Base-by-base conservation (phyloP, 148 eudicot species). In the Bassia scoparia region DNA sequence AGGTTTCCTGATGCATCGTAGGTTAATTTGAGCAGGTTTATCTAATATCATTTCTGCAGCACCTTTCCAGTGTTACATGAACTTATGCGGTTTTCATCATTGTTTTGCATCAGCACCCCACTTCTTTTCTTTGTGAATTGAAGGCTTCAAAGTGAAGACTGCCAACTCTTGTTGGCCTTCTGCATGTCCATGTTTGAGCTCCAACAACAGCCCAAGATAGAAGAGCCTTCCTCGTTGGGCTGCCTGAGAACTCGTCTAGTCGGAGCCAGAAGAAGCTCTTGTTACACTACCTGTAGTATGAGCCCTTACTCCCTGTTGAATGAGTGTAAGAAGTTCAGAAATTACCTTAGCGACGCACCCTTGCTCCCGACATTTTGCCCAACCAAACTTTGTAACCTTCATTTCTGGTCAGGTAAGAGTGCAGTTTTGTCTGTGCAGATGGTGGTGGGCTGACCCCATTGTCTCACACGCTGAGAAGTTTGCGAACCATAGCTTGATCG, bases 401-500 rank as follows among this genome's bases (percentile, higher is more conserved):
- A 80, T n/a, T n/a, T 80, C 44, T 76, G 69, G 30, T 80, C 23
- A 75, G 66, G 83, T 80, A 14, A 80, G 77, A 24, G 83, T 80
- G 3, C 83, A 7, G 83, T 80, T 58, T 80, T 81, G 44, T 81
- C 84, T 0, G 84, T 81, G 49, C 84, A 81, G 61, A 81, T 81
- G 46, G 75, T 74, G 46, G 81, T 81, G 17, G n/a, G 84, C 84
- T 6, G 78, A 81, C 33, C 84, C 84, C 84, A 81, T 81, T 2
- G 84, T 81, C 67, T 81, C 84, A 68, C 84, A 81, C 4, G 84
- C 84, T 24, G 84, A 81, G 20, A 81, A n/a, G 72, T 33, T 80
- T 80, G 17, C 84, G 71, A 17, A 77, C 84, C 83, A 80, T 76
- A 10, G 83, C 83, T 0, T 71, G 60, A 61, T 80, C 83, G 30